Conservation (phyloP, 495 filamentous ascomycete species). For the Echria macrotheca region DNA sequence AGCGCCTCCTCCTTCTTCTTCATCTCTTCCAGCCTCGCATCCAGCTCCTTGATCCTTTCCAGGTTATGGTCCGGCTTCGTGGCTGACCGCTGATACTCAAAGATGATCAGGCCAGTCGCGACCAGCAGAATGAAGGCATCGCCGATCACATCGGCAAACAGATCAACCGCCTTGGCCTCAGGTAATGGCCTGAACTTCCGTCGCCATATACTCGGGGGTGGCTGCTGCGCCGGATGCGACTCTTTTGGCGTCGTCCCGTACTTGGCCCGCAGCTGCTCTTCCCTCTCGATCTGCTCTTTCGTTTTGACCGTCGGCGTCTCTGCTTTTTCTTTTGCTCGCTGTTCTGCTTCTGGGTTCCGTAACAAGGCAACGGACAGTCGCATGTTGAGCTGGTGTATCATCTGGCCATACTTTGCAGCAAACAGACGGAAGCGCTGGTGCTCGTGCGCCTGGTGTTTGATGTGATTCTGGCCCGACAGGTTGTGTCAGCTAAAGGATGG, state of each 20-base stretch:
- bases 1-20: constrained; percentile 57
- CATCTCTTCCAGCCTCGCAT: constrained; percentile 54
- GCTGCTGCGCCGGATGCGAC: constrained; percentile 26
- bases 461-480: constrained; percentile 61
- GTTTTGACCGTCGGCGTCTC: constrained; percentile 77
- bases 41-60: constrained; percentile 66
- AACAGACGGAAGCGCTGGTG: constrained; percentile 83
- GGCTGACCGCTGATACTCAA: constrained; percentile 70
- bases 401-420: constrained; percentile 63
- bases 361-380: constrained; percentile 77
- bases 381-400: constrained; percentile 91
- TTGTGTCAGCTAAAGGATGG: not conserved
- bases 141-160: constrained; percentile 90
- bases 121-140: constrained; percentile 86
- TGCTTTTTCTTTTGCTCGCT: constrained; percentile 55
- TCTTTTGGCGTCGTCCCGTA: constrained; percentile 35
- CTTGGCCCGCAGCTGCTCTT: constrained; percentile 47
- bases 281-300: constrained; percentile 62
- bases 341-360: constrained; percentile 64
- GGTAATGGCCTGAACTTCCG: constrained; percentile 64
- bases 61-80: constrained; percentile 66
- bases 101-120: constrained; percentile 70
- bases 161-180: constrained; percentile 90
- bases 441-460: constrained; percentile 91
- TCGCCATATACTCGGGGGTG: constrained; percentile 43